Base-by-base conservation (phyloP, 192 early-diverging fungal species). In the Linnemannia exigua region DNA sequence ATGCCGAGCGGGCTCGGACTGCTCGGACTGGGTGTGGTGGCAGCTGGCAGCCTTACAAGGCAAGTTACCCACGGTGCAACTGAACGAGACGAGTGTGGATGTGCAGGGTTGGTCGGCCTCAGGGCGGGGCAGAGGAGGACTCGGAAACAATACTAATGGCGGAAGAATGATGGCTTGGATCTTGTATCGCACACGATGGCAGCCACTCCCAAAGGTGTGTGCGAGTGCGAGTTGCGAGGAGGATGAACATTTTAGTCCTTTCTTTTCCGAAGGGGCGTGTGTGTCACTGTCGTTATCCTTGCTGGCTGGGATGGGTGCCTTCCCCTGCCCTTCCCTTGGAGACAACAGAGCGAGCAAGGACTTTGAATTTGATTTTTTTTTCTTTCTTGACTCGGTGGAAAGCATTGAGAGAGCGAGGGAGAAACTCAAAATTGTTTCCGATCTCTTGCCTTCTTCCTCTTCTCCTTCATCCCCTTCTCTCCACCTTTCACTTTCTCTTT, bases 301-400 rank as follows among this genome's bases (percentile, higher is more conserved):
- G n/a, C n/a, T n/a, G n/a, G n/a, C n/a, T n/a, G n/a, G n/a, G n/a
- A n/a, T n/a, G n/a, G n/a, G n/a, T n/a, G n/a, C n/a, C n/a, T n/a
- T n/a, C n/a, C n/a, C n/a, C n/a, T 54, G 52, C 52, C 51, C 52
- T 25, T 25, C 1, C 51, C 19, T 52, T 20, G 41, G 41, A 9
- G 9, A 44, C 9, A 44, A 20, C 17, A 52, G 5, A 1, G 19
- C 16, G 19, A 17, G 28, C 58, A 72, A 50, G 71, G 44, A 36
- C 38, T 31, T 47, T 72, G 71, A 44, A 72, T 72, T 74, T 33
- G 50, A 67, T 77, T 71, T 69, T 74, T 81, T 81, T 81, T 75
- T 37, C 46, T 25, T 67, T 31, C 51, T 47, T 86, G 84, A 76
- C 84, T 80, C 84, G 84, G 84, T 86, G 84, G 84, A 86, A 86